Evolutionary conservation across 176 grass and related monocot genomes (phyloP).

Genomic region (Lolium perenne): DNA sequence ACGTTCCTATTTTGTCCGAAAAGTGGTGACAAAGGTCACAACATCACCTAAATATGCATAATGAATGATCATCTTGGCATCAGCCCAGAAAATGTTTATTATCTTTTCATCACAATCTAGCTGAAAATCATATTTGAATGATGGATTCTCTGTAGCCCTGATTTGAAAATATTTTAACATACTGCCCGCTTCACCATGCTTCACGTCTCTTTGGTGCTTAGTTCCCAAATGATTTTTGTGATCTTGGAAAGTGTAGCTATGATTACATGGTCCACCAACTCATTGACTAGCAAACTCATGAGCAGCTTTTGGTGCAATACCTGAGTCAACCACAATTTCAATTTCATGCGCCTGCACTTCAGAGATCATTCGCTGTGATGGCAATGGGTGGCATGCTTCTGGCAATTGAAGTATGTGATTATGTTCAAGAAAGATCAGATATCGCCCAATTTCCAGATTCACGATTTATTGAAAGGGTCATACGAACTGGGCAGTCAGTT

Average conservation of each 20-base stretch:
- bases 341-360: slow-evolving; percentile 21
- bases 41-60: no score
- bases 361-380: slow-evolving; percentile 18
- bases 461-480: slow-evolving; percentile 35
- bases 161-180: no score
- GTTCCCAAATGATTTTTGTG: not conserved
- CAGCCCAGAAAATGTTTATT: no score
- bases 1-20: no score
- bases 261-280: not conserved
- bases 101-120: no score
- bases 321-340: not conserved
- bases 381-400: not conserved
- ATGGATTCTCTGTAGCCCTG: no score
- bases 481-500: slow-evolving; percentile 39
- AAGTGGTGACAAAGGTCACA: no score
- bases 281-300: no score
- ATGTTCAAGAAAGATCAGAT: not conserved
- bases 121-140: no score
- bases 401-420: not conserved
- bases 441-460: not conserved
- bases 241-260: not conserved
- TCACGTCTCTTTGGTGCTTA: slow-evolving; percentile 1
- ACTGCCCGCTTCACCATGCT: slow-evolving; percentile 15
- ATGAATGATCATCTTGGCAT: no score
- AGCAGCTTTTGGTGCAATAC: slow-evolving; percentile 21